A percentile compares a stretch with the other conserved stretches of the same genome.
These are phyloP conservation scores for Phytophthora macrochlamydospora DNA, from an alignment of 352 stramenopile species.

Conservation along the genomic window DNA sequence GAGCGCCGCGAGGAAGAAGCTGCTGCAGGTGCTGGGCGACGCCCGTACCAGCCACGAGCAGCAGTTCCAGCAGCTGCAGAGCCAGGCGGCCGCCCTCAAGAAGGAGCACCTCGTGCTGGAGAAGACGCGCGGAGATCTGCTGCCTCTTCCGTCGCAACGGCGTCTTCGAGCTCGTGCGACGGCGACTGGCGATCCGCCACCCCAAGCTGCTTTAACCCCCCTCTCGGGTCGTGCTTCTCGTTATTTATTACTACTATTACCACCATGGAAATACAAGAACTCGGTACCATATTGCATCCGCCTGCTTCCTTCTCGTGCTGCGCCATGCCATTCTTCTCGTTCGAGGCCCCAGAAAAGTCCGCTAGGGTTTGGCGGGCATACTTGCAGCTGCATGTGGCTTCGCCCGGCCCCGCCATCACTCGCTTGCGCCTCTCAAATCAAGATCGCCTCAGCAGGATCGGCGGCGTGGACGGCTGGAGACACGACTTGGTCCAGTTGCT, in stretches of 20 bases:
- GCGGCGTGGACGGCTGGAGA: constrained; percentile 9
- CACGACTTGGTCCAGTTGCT: neutral
- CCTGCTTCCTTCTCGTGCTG: neutral
- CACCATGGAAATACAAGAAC: constrained; percentile 36
- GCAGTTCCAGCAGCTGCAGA: constrained; percentile 33
- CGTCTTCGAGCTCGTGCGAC: constrained; percentile 45
- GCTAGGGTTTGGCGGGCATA: neutral
- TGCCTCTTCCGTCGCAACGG: constrained; percentile 47
- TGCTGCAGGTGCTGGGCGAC: constrained; percentile 41
- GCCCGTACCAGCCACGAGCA: constrained; percentile 39
- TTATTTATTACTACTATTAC: constrained; percentile 48
- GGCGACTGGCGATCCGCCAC: constrained; percentile 35
- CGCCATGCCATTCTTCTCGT: constrained; percentile 3
- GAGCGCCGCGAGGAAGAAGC: constrained; percentile 44
- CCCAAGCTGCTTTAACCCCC: constrained; percentile 37
- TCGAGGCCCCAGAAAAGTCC: neutral
- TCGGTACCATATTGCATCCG: constrained; percentile 20
- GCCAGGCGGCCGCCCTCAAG: constrained; percentile 28
- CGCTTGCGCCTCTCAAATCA: constrained; percentile 39
- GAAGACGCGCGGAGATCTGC: constrained; percentile 46
- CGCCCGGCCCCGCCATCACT: constrained; percentile 24
- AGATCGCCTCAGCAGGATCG: constrained; percentile 23
- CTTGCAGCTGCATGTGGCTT: constrained; percentile 21
- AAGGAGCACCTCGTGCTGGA: constrained; percentile 34
- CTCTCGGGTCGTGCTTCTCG: constrained; percentile 2